Evolutionary conservation across 441 rosid species (phyloP), one percentile per base, ranked within the genome.

Genomic region (Syzygium malaccense): DNA sequence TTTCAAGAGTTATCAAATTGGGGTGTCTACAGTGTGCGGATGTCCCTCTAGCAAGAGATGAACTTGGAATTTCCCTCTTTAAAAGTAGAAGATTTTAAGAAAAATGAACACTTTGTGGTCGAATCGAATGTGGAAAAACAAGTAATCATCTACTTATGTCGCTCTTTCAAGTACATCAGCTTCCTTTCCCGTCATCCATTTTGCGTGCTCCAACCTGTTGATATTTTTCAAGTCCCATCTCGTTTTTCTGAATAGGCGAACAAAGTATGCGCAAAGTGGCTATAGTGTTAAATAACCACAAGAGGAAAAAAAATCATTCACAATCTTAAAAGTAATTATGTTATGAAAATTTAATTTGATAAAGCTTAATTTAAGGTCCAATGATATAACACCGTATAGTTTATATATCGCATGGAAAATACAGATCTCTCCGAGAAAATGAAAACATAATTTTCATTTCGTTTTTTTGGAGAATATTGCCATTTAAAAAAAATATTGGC

Each of bases 181-280:
- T n/a, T 62, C 71, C 66, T 12, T 6, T n/a, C 71, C 7, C 6
- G 6, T 8, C 18, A 9, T 18, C 8, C 41, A 30, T 0, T 15
- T 0, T 4, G 37, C 2, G 5, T 64, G 37, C 37, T 64, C 37
- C 18, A 15, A 30, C 18, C 15, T 1, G 1, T 4, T 0, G 37
- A 64, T 30, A 30, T 64, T 64, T 64, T 30, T 15, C 0, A 30
- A 11, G 12, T 64, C 37, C 15, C 6, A 1, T 64, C 15, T 25
- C 7, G 30, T n/a, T 30, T 15, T 64, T 15, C 17, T 15, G 41
- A 30, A 33, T 30, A 7, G 37, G 8, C 0, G 6, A 8, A 30
- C 37, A 30, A 64, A 64, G 8, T n/a, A 64, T 4, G 17, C 6
- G 75, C 37, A 64, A n/a, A 3, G 17, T 30, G 75, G 37, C 19